Percentiles rank a stretch among this genome's conserved stretches.
These are phyloP conservation scores for Cynanchum wilfordii DNA, from an alignment of 257 asterid species.

Conservation along the genomic window DNA sequence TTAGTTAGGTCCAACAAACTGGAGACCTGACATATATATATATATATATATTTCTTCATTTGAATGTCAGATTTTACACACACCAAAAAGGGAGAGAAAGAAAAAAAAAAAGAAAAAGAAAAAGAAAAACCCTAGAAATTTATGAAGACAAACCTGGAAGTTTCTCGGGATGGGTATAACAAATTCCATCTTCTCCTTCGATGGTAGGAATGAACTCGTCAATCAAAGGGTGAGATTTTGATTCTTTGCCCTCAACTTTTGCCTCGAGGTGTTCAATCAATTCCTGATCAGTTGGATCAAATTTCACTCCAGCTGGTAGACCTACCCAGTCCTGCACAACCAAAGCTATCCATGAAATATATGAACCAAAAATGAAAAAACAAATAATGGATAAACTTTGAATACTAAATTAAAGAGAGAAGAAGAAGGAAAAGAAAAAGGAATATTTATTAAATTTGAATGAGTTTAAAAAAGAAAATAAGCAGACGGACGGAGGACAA, in stretches of 20 bases:
- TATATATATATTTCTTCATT: too few relatives aligned
- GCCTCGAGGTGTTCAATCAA: constrained; percentile 96
- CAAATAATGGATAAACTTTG: background rate
- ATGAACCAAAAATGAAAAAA: background rate
- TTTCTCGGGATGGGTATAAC: constrained; percentile 66
- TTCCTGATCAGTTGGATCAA: constrained; percentile 98
- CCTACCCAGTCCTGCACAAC: constrained; percentile 86
- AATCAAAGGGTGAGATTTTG: constrained; percentile 93
- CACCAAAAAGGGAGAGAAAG: constrained; percentile 11
- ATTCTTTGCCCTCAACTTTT: constrained; percentile 65
- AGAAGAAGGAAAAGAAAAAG: background rate
- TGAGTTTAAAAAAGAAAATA: constrained; percentile 10
- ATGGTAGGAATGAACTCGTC: constrained; percentile 66
- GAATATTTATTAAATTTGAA: background rate
- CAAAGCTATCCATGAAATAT: background rate
- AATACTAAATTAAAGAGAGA: background rate
- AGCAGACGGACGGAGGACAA: constrained; percentile 3
- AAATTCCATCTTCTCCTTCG: constrained; percentile 71
- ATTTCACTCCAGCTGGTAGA: constrained; percentile 96
- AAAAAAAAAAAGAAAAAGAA: background rate
- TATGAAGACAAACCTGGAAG: constrained; percentile 43
- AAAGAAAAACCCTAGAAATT: constrained; percentile 36
- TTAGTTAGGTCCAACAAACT: constrained; percentile 60
- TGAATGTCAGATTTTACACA: background rate
- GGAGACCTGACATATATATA: background rate